A percentile compares a stretch with the other conserved stretches of the same genome.
Evolutionary conservation across 2,329 filamentous ascomycete genomes (phyloP).

Genomic region (Fusarium xylarioides): DNA sequence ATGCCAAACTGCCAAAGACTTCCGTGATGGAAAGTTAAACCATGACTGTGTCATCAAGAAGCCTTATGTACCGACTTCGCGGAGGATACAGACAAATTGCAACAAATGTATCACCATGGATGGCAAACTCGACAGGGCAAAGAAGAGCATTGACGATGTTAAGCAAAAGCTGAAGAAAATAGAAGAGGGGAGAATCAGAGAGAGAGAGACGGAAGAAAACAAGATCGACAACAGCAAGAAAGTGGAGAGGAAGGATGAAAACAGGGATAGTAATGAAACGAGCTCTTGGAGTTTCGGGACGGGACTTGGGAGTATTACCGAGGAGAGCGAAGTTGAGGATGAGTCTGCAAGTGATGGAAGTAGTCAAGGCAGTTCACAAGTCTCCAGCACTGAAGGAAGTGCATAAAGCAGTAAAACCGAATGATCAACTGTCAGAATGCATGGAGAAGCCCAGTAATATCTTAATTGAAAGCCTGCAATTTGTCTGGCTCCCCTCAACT

Average conservation of each 20-base stretch:
- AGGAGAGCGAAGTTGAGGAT: conserved; percentile 3
- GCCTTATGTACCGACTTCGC: conserved; percentile 38
- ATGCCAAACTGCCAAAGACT: conserved; percentile 33
- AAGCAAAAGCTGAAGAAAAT: background rate
- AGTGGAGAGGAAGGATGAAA: background rate
- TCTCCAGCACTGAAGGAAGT: background rate
- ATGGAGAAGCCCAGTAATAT: background rate
- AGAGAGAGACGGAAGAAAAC: background rate
- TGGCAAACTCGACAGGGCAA: conserved; percentile 18
- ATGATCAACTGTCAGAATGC: background rate
- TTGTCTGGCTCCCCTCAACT: background rate
- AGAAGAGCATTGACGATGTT: conserved; percentile 21
- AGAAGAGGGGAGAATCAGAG: background rate
- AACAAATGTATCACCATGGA: conserved; percentile 36
- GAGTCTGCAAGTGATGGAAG: background rate
- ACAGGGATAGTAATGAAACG: background rate
- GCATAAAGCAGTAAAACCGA: background rate
- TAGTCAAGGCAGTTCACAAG: background rate
- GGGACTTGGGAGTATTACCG: conserved; percentile 5
- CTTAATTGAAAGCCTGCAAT: background rate
- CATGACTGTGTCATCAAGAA: conserved; percentile 31
- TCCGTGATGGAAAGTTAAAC: background rate
- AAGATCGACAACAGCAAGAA: background rate
- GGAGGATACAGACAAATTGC: conserved; percentile 35
- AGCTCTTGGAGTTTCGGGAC: background rate